These are phyloP conservation scores for Eleusine indica DNA, from an alignment of 176 grass and related monocot species.

Conservation along the genomic window DNA sequence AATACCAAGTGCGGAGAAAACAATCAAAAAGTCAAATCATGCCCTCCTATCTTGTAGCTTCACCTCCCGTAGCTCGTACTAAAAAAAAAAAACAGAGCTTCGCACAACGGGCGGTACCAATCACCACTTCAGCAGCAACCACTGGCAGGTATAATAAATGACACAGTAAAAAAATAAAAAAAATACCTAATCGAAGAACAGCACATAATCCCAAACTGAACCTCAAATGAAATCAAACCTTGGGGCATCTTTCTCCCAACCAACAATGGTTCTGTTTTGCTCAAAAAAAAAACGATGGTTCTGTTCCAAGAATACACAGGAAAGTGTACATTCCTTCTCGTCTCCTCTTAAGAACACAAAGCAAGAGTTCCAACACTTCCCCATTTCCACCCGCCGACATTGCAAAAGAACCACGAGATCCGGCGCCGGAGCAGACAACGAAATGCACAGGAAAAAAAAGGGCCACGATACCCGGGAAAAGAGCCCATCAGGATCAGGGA, in stretches of 20 bases:
- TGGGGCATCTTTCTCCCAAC: no score
- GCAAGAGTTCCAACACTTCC: background rate
- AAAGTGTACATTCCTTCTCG: background rate
- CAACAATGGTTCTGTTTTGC: no score
- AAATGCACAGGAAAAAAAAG: background rate
- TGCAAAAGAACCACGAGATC: conserved; percentile 41
- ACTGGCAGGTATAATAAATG: background rate
- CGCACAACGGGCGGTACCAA: conserved; percentile 16
- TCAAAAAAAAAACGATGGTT: background rate
- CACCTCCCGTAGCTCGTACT: conserved; percentile 12
- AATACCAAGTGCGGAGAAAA: conserved; percentile 38
- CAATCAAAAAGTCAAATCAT: conserved; percentile 46
- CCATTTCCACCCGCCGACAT: background rate
- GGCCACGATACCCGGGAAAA: background rate
- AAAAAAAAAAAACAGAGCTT: background rate
- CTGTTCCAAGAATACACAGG: background rate
- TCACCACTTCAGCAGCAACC: background rate
- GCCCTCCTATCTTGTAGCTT: background rate
- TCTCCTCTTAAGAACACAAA: background rate
- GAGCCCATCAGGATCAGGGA: background rate
- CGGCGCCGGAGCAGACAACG: background rate
- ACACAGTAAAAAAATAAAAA: background rate
- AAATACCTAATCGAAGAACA: background rate
- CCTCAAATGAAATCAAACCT: background rate
- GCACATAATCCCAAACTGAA: background rate